These are phyloP conservation scores for Xylaria arbuscula DNA, from an alignment of 2,329 filamentous ascomycete species.

Conservation along the genomic window DNA sequence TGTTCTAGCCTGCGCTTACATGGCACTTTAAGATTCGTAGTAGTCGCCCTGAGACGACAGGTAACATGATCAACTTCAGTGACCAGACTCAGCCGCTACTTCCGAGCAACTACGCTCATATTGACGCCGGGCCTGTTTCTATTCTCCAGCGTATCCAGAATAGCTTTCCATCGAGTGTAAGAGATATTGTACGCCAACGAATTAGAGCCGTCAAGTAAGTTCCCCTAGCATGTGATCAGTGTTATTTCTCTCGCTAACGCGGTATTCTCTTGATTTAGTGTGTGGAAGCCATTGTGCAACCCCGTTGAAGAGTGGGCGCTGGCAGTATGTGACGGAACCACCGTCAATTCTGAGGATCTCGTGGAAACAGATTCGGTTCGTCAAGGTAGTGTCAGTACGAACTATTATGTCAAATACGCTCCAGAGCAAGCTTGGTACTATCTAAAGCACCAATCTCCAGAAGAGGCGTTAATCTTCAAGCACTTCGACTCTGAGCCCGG, in stretches of 20 bases:
- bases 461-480: conserved; percentile 32
- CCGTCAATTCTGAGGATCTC: conserved; percentile 22
- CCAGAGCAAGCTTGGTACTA: conserved; percentile 30
- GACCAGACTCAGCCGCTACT: conserved; percentile 21
- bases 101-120: conserved; percentile 25
- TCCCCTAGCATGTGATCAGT: neutral
- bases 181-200: conserved; percentile 19
- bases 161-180: conserved; percentile 15
- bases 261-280: conserved; percentile 9
- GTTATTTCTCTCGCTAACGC: neutral
- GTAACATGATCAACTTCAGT: conserved; percentile 20
- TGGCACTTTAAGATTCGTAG: conserved; percentile 17
- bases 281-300: conserved; percentile 25
- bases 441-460: conserved; percentile 24
- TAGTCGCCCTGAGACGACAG: conserved; percentile 14
- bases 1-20: neutral
- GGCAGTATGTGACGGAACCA: conserved; percentile 29
- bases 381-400: conserved; percentile 21
- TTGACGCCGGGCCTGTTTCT: conserved; percentile 11
- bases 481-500: conserved; percentile 31
- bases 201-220: conserved; percentile 29
- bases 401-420: conserved; percentile 27
- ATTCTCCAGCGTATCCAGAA: conserved; percentile 22
- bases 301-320: conserved; percentile 27
- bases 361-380: conserved; percentile 28